Evolutionary conservation across 139 green algal genomes (phyloP).

Genomic region (Choricystis sp.): DNA sequence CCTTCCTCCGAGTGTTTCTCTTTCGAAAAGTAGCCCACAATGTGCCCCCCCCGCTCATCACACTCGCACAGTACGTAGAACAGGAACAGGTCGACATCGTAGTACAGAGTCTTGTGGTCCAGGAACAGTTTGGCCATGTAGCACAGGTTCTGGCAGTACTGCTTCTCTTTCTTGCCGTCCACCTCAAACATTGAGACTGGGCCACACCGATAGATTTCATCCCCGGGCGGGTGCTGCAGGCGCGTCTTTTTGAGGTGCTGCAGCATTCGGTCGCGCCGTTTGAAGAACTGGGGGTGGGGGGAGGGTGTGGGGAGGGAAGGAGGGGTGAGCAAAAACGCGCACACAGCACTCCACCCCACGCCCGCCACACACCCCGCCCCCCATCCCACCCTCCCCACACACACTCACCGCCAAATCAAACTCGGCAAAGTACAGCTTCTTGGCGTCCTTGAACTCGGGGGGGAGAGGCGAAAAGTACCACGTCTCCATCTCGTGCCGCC

Average conservation of each 20-base stretch:
- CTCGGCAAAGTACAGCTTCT: slow-evolving; percentile 96
- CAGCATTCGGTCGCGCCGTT: slow-evolving; percentile 65
- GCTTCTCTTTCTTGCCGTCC: slow-evolving; percentile 81
- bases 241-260: slow-evolving; percentile 81
- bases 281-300: slow-evolving; percentile 41
- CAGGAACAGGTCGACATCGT: slow-evolving; percentile 98
- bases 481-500: slow-evolving; percentile 85
- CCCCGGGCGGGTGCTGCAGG: slow-evolving; percentile 81
- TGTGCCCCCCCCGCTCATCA: slow-evolving; percentile 87
- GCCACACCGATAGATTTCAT: slow-evolving; percentile 94
- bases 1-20: slow-evolving; percentile 72
- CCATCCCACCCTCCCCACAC: too few species aligned
- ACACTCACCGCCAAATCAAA: slow-evolving; percentile 76
- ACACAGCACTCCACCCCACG: neutral
- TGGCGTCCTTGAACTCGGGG: slow-evolving; percentile 72
- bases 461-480: slow-evolving; percentile 98
- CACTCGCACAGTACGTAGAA: slow-evolving; percentile 98
- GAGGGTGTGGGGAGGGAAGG: neutral
- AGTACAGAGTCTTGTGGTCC: slow-evolving; percentile 99
- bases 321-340: neutral
- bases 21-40: slow-evolving; percentile 64
- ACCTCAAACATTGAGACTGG: slow-evolving; percentile 83
- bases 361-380: neutral
- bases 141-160: slow-evolving; percentile 94
- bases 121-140: slow-evolving; percentile 98